Base-by-base conservation (phyloP, 140 eudicot species). In the Senecio squalidus region DNA sequence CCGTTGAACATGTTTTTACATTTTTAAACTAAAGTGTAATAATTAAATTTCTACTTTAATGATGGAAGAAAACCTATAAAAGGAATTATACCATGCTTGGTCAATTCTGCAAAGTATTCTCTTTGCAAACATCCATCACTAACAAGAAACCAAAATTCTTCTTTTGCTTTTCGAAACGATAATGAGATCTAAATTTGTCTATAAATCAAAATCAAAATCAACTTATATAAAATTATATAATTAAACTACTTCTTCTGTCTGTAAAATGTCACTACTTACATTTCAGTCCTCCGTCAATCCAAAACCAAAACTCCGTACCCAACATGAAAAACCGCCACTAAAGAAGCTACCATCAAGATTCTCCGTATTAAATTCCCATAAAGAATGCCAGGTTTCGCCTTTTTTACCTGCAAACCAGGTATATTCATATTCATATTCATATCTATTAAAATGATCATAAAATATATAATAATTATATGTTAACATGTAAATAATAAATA, bases 321-420 rank as follows among this genome's bases (percentile, higher is more conserved):
- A 48, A 47, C 64, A 28, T 29, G 50, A 66, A 18, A 77, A 60
- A 14, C 52, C 79, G 29, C 23, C 66, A 33, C 30, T 45, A 16
- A 68, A 62, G 45, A 68, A 62, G 46, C 21, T 65, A 21, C 43
- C 23, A 30, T 13, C 79, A 52, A 73, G 66, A 54, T 67, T 76
- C 62, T 23, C 30, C 24, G 29, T 70, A 40, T 44, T 68, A 49
- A 80, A 69, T 69, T 64, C 75, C 13, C 78, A 70, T 27, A 76
- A 36, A 13, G 76, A 79, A 33, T 54, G 71, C 52, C 74, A 68
- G 9, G 27, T 62, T 44, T 51, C 75, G 13, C 73, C 73, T 15
- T 77, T 44, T 49, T 76, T 76, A 36, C 84, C 85, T 3, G 78
- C 67, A 52, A 78, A 74, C 71, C 94, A 88, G 96, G 96, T 88